Percentiles rank a stretch among this genome's conserved stretches.
These are phyloP conservation scores for Nymphaea thermarum DNA, from an alignment of 164 flowering plant species.

Conservation along the genomic window DNA sequence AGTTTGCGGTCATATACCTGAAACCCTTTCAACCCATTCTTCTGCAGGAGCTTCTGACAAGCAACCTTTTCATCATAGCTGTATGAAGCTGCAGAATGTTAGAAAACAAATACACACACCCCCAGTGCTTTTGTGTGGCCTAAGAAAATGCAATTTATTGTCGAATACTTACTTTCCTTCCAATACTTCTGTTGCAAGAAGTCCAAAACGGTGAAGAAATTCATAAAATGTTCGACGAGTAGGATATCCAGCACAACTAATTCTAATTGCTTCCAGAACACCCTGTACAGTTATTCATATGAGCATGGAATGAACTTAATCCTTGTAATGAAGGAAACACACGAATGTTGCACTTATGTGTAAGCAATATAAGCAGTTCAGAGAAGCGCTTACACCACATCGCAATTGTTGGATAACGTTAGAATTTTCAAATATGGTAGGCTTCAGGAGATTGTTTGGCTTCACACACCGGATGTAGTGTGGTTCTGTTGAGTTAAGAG, in stretches of 20 bases:
- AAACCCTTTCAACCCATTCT: constrained; percentile 50
- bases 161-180: constrained; percentile 39
- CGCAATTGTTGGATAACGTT: constrained; percentile 75
- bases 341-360: not conserved
- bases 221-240: constrained; percentile 61
- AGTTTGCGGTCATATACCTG: constrained; percentile 36
- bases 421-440: constrained; percentile 57
- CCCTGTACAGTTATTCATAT: constrained; percentile 36
- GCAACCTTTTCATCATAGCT: constrained; percentile 66
- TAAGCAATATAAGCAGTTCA: not conserved
- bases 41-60: constrained; percentile 63
- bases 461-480: constrained; percentile 91
- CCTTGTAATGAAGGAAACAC: not conserved
- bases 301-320: not conserved
- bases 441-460: constrained; percentile 64
- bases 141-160: not conserved
- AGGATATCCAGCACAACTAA: constrained; percentile 87
- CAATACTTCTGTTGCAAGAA: constrained; percentile 60
- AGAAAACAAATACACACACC: constrained; percentile 2
- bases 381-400: constrained; percentile 62
- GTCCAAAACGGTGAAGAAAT: constrained; percentile 51
- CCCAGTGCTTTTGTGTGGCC: not conserved
- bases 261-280: constrained; percentile 85
- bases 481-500: constrained; percentile 72
- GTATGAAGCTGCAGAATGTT: constrained; percentile 11